A percentile compares a stretch with the other conserved stretches of the same genome.
phyloP scores from a whole-genome alignment of 306 rosid species.

The Elaeagnus macrophylla region DNA sequence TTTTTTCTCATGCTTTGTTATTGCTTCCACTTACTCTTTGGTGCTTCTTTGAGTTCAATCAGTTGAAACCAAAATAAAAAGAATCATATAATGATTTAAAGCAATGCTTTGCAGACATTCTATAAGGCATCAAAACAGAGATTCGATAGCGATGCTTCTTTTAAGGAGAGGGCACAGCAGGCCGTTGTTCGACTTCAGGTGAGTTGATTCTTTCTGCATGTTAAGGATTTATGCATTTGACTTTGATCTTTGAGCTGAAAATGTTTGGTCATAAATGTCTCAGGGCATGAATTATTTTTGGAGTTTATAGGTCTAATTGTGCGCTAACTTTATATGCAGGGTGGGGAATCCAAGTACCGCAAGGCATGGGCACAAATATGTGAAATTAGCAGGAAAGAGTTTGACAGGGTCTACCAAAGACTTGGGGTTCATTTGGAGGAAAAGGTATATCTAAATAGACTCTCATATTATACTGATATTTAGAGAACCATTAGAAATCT shows the following conservation, averaged over 20 bases:
- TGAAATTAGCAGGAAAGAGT: constrained; percentile 83
- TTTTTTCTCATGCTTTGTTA: too few relatives aligned
- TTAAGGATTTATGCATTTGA: background rate
- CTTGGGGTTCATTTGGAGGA: constrained; percentile 76
- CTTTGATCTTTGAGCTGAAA: constrained; percentile 8
- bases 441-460: constrained; percentile 36
- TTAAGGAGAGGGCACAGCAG: constrained; percentile 78
- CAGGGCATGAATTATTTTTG: background rate
- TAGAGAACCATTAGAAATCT: background rate
- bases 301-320: constrained; percentile 1
- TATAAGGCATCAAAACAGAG: constrained; percentile 83
- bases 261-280: background rate
- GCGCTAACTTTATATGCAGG: constrained; percentile 29
- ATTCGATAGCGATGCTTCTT: constrained; percentile 71
- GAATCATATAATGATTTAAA: constrained; percentile 7
- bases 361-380: constrained; percentile 81
- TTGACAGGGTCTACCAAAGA: constrained; percentile 70
- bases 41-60: background rate
- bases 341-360: constrained; percentile 62
- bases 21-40: background rate
- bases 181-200: constrained; percentile 92
- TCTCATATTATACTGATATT: background rate
- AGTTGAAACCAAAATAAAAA: constrained; percentile 5
- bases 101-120: constrained; percentile 43
- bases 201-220: constrained; percentile 12